Evolutionary conservation across 768 basidiomycete genomes (phyloP).

Genomic region (Galerina marginata): DNA sequence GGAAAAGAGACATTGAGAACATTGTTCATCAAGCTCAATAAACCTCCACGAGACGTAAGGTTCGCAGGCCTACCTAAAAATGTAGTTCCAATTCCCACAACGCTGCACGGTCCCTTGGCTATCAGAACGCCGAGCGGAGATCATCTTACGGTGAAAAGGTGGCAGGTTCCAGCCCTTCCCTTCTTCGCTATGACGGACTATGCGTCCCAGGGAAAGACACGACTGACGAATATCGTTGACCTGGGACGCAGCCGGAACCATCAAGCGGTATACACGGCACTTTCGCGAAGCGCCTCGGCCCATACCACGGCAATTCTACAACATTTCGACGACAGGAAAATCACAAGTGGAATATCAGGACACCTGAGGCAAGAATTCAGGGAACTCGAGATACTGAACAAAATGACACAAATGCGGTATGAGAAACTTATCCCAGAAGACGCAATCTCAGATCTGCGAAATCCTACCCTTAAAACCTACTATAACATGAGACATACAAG

Average conservation of each 20-base stretch:
- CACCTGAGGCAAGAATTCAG: neutral
- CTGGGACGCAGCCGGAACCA: neutral
- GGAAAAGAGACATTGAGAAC: conserved; percentile 14
- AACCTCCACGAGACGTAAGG: conserved; percentile 5
- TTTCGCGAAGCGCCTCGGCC: neutral
- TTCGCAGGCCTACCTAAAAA: conserved; percentile 4
- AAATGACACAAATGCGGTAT: neutral
- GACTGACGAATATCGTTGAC: neutral
- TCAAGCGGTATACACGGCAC: neutral
- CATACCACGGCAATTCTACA: neutral
- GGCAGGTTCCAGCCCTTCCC: neutral
- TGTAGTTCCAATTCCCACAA: neutral
- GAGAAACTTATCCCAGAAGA: neutral
- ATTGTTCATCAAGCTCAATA: conserved; percentile 5
- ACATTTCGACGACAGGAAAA: neutral
- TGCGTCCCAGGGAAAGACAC: neutral
- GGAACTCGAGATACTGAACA: neutral
- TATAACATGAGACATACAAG: too few relatives aligned
- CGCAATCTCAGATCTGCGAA: too few relatives aligned
- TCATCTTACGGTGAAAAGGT: too few relatives aligned
- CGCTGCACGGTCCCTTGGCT: neutral
- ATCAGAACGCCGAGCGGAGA: too few relatives aligned
- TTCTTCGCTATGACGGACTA: neutral
- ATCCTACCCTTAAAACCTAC: too few relatives aligned
- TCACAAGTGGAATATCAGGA: neutral